Base-by-base conservation (phyloP, 192 early-diverging fungal species). In the Coemansia sp. region DNA sequence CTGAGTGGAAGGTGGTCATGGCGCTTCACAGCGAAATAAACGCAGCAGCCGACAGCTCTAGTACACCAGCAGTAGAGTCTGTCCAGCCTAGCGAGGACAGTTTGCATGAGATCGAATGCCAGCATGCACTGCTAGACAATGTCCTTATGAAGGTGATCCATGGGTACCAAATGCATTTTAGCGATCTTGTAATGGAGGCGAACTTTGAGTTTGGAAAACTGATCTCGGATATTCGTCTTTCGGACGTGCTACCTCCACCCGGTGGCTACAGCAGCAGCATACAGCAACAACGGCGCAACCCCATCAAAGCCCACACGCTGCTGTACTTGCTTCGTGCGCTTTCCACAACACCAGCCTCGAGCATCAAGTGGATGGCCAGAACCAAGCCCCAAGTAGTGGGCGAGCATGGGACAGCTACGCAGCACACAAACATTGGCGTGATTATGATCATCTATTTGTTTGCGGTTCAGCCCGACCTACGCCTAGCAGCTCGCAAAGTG, bases 151-250 rank as follows among this genome's bases (percentile, higher is more conserved):
- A 74, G n/a, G 70, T 81, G 40, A 67, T 76, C 26, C 26, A 60
- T 37, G 79, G 70, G 5, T 76, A 76, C 64, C 79, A 81, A 64
- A 23, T 43, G 40, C 70, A 81, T 37, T 81, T 81, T 49, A 48
- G 59, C 35, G 70, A 70, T 43, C 56, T 73, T 12, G 61, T 76
- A 0, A 20, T 70, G 0, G 79, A 76, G 40, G 35, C 66, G 34
- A 67, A 55, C n/a, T 81, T 81, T 58, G 78, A 81, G 58, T 39
- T 72, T 20, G 79, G 79, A 4, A 57, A 55, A 56, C 73, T 75
- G 28, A 57, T 72, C 2, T 56, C 74, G 6, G 66, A 62, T 10
- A 66, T 75, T 7, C 20, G 46, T 6, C 53, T 70, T 52, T 33
- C 48, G 4, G 61, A 67, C 4, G 48, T 65, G 16, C 34, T 72